Evolutionary conservation across 306 rosid species (phyloP), one percentile per base, ranked within the genome.

Genomic region (Dicorynia guianensis): DNA sequence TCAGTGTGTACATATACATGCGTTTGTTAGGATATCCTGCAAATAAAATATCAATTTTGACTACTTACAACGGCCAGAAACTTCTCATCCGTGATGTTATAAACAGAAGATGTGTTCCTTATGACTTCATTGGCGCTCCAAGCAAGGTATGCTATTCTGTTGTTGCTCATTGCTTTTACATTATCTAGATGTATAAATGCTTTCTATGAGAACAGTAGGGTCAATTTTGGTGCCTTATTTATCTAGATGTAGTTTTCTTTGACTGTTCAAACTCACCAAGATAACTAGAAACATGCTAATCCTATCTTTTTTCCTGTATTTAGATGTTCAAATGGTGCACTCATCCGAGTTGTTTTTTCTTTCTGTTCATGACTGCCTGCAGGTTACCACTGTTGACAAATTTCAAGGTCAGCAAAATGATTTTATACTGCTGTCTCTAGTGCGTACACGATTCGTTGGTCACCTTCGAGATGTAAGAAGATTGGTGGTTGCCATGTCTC

Each of bases 381-480:
- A 95, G 99, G 95, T 95, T 76, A 75, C 99, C 10, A 95, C 96
- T 14, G 99, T 92, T 19, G 99, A 95, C 79, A 95, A 95, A 78
- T 95, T 95, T 89, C 99, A 95, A 89, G 99, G 99, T 79, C 99
- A 95, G 87, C 99, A 95, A 78, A 95, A 95, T 81, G 99, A 95
- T 89, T 95, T 82, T 84, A 92, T 90, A 82, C 61, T 95, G 89
- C 86, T 95, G 42, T 95, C 97, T 55, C 97, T 95, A 59, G 97
- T 89, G 69, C 97, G 99, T 48, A 89, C 99, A 20, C 91, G 96
- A 63, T 87, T 92, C 75, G 99, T 95, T 65, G 99, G 99, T 86
- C 99, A 95, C 83, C 90, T 95, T 48, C 96, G 99, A 19, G 99
- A 92, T 86, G 99, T 95, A 57, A 85, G 99, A 80, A 95, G 99